Evolutionary conservation across 495 filamentous ascomycete genomes (phyloP), one percentile per base, ranked within the genome.

Genomic region (Aspergillus coremiiformis): DNA sequence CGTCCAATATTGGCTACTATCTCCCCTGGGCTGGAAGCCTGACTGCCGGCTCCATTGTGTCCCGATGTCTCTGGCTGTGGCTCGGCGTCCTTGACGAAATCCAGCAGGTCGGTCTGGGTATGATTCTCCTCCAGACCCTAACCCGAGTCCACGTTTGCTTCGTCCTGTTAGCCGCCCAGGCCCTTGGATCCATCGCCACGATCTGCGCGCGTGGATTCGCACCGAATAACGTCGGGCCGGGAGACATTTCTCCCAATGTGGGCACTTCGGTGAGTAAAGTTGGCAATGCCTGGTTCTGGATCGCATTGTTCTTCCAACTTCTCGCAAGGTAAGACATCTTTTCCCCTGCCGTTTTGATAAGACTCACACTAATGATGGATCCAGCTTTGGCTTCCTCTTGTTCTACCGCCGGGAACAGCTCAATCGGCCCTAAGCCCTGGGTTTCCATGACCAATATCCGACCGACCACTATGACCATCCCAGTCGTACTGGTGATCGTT

Each of bases 211-310:
- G 75, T 17, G 64, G 69, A 8, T 73, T 70, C 52, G 73, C 67
- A 3, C 75, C 75, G 1, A 74, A 78, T 53, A 75, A 65, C 5
- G 66, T 77, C 22, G 75, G 75, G 0, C 75, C 75, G 1, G 71
- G 69, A 12, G 66, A 66, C 30, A 71, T 76, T 8, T 75, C 70
- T 1, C 73, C 73, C 0, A 70, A 76, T 66, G 67, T 76, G 11
- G 68, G 69, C 11, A 66, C 60, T 17, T 71, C 69, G 4, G 53
- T 59, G 4, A 53, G 69, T 14, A 77, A 81, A 3, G 50, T 86
- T 21, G 73, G 65, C 1, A 78, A 80, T 50, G 71, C 77, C 19
- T 80, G 74, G 68, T 89, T 89, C 59, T 90, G 84, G 84, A 67
- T 86, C 54, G 79, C 75, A 22, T 55, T 88, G 5, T 41, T 77